Evolutionary conservation across 2,329 filamentous ascomycete species (phyloP).

Genomic region (Epichloe brachyelytri): DNA sequence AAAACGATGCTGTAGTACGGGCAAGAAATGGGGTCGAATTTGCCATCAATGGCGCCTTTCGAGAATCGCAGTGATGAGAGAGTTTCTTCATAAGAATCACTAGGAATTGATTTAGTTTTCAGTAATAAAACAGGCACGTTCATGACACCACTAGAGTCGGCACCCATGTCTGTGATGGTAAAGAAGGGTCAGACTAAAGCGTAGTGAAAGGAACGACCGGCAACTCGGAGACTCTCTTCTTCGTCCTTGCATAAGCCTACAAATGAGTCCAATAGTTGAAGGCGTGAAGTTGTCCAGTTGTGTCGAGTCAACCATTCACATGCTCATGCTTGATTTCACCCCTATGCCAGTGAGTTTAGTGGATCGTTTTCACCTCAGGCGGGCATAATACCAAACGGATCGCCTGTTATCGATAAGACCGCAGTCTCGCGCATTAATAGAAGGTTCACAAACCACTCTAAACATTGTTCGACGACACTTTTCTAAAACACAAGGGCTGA

Average conservation of each 20-base stretch:
- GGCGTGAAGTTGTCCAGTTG: background rate
- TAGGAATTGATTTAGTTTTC: slow-evolving; percentile 62
- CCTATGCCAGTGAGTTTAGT: background rate
- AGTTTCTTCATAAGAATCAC: slow-evolving; percentile 61
- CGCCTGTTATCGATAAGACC: too few species aligned
- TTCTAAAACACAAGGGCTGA: background rate
- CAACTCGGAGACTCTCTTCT: background rate
- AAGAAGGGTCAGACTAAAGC: background rate
- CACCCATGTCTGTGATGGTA: background rate
- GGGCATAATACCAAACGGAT: background rate
- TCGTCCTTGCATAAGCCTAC: background rate
- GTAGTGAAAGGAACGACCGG: background rate
- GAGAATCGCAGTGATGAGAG: slow-evolving; percentile 15
- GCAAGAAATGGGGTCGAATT: slow-evolving; percentile 56
- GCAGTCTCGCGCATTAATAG: too few species aligned
- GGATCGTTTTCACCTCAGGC: background rate
- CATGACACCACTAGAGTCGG: background rate
- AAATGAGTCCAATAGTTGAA: background rate
- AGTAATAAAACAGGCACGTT: slow-evolving; percentile 50
- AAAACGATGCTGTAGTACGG: slow-evolving; percentile 62
- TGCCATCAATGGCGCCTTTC: slow-evolving; percentile 14
- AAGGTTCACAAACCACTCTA: too few species aligned
- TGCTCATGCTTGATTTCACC: background rate
- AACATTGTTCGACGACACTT: too few species aligned
- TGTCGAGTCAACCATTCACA: background rate